Base-by-base conservation (phyloP, 2,329 filamentous ascomycete genomes). In the Monosporascus sp. region DNA sequence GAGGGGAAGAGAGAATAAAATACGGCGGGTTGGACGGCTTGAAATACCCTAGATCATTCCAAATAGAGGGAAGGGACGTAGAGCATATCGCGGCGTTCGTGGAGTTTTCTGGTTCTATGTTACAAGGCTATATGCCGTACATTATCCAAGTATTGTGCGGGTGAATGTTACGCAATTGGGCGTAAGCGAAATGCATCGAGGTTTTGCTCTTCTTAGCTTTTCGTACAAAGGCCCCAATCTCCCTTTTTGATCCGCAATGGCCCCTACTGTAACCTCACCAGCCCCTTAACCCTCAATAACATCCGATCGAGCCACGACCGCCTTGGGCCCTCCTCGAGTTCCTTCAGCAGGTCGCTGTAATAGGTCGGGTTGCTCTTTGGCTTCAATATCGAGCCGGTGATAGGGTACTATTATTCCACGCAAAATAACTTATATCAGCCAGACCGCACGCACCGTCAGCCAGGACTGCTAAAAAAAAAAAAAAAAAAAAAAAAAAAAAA, bases 321-420 rank as follows among this genome's bases (percentile, higher is more conserved):
- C 41, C 72, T 78, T 2, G 85, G 85, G 3, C 81, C 84, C 60
- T 80, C 80, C 37, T 87, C 80, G 24, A 88, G 75, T 66, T 88
- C 85, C 51, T 71, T 74, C 1, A 86, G 65, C 31, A 88, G 68
- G 58, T 86, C 80, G 20, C 73, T 67, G 63, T 85, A 88, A 65
- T 88, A 85, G 0, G 77, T 80, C 38, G 85, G 85, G 59, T 87
- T 82, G 62, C 81, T 85, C 65, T 75, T 77, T 16, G 85, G 85
- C 51, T 74, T 69, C 53, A 86, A 70, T 44, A 86, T 69, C 4
- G 70, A 69, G 41, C 78, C 77, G n/a, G 69, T 76, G 14, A 78
- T 64, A 20, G 72, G 72, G 60, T 81, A 78, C 76, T 22, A 38
- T 17, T 37, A 43, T 37, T 47, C 37, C 5, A 11, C 3, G 9